A percentile compares a stretch with the other conserved stretches of the same genome.
phyloP scores from a whole-genome alignment of 116 monocot genomes.

The Zostera marina region DNA sequence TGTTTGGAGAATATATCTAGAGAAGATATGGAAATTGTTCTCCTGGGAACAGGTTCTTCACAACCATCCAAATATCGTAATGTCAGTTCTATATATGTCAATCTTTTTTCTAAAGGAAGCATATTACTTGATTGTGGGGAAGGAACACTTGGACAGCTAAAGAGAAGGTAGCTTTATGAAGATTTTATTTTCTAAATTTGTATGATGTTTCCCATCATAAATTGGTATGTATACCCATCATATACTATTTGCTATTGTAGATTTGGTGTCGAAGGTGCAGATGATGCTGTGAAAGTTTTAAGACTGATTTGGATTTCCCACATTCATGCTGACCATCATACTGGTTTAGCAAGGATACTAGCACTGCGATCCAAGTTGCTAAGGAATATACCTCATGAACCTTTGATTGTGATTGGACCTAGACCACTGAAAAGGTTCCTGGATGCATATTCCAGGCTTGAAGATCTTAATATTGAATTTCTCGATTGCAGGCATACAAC shows the following conservation, averaged over 20 bases:
- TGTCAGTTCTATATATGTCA: slow-evolving; percentile 83
- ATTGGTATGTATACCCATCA: background rate
- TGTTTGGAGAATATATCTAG: slow-evolving; percentile 69
- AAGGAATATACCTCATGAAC: slow-evolving; percentile 46
- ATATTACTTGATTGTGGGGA: slow-evolving; percentile 97
- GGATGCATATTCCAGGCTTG: slow-evolving; percentile 81
- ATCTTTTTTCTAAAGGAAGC: slow-evolving; percentile 83
- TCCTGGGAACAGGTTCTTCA: slow-evolving; percentile 92
- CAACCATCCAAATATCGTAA: slow-evolving; percentile 97
- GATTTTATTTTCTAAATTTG: too few species aligned
- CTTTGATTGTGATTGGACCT: slow-evolving; percentile 89
- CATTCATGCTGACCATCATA: slow-evolving; percentile 98
- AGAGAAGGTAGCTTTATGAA: slow-evolving; percentile 49
- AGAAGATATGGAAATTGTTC: slow-evolving; percentile 90
- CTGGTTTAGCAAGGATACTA: slow-evolving; percentile 77
- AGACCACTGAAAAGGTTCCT: slow-evolving; percentile 70
- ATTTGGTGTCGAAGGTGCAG: slow-evolving; percentile 81
- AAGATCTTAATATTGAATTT: slow-evolving; percentile 89
- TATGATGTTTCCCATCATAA: background rate
- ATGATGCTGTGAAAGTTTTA: slow-evolving; percentile 60
- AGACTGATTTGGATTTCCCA: slow-evolving; percentile 92
- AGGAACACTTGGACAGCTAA: slow-evolving; percentile 85
- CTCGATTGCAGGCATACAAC: slow-evolving; percentile 84
- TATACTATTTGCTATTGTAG: slow-evolving; percentile 11
- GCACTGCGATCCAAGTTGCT: slow-evolving; percentile 53